Conservation (phyloP, 805 yeast genomes). For the Saccharomycopsis sp. region DNA sequence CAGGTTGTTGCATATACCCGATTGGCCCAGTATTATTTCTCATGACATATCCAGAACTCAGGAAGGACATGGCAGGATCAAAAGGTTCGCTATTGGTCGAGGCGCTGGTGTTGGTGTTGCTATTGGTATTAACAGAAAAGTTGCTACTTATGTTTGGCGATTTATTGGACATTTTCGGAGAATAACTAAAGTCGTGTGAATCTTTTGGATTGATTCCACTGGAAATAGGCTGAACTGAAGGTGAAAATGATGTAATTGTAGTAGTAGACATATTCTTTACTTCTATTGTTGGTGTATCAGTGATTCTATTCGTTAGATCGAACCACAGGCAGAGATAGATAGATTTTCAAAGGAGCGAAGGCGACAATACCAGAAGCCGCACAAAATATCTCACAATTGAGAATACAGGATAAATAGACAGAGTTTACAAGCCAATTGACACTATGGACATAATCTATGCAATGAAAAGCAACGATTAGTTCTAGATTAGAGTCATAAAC, state of each 20-base stretch:
- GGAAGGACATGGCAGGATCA: background rate
- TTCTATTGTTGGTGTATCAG: background rate
- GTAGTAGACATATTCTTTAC: background rate
- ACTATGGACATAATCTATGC: background rate
- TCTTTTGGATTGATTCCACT: background rate
- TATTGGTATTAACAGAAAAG: background rate
- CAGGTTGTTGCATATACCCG: background rate
- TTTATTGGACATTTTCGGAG: constrained; percentile 1
- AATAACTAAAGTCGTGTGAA: background rate
- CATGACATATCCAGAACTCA: background rate
- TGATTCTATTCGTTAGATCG: background rate
- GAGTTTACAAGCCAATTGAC: background rate
- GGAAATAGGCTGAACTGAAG: background rate
- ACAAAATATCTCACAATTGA: background rate
- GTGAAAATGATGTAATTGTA: background rate
- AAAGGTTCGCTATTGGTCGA: background rate
- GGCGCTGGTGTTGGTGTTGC: background rate
- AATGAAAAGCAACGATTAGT: background rate
- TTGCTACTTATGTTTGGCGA: background rate
- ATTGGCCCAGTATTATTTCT: background rate
- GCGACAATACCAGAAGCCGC: background rate
- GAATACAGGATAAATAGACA: background rate
- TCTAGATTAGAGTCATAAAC: background rate
- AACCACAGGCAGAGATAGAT: background rate
- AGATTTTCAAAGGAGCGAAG: background rate